These are phyloP conservation scores for Lolium multiflorum DNA, from an alignment of 176 grass and related monocot species.

Conservation along the genomic window DNA sequence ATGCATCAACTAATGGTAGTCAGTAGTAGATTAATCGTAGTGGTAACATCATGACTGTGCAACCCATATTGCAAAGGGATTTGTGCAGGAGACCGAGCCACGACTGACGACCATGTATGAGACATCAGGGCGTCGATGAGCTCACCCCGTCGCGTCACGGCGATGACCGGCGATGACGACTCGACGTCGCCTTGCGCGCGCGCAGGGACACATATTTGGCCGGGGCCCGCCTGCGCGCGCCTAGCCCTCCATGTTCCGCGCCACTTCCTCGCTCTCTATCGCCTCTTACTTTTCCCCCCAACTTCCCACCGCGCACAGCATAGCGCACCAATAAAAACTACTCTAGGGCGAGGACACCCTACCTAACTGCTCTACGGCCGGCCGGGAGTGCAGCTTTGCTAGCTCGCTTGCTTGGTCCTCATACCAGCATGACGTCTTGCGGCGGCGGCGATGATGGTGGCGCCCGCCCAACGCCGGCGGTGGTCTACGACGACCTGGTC, in stretches of 20 bases:
- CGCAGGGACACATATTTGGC: background rate
- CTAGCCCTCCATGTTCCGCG: slow-evolving; percentile 19
- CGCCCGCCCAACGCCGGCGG: background rate
- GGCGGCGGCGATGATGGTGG: background rate
- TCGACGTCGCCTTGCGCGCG: background rate
- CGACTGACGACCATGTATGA: background rate
- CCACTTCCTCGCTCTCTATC: slow-evolving; percentile 22
- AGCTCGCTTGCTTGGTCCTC: background rate
- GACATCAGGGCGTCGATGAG: slow-evolving; percentile 6
- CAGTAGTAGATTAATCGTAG: background rate
- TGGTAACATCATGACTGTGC: slow-evolving; percentile 23
- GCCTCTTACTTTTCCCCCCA: slow-evolving; percentile 42
- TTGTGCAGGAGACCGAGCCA: background rate
- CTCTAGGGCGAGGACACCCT: background rate
- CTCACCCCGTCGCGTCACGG: slow-evolving; percentile 21
- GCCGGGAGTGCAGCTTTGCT: background rate
- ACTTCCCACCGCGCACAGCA: slow-evolving; percentile 4
- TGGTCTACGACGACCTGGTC: slow-evolving; percentile 29
- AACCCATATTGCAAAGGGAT: background rate
- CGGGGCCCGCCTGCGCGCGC: slow-evolving; percentile 7
- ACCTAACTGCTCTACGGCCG: background rate
- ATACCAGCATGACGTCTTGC: slow-evolving; percentile 6
- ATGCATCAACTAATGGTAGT: background rate
- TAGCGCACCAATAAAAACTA: slow-evolving; percentile 49
- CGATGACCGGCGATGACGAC: slow-evolving; percentile 47